A percentile compares a stretch with the other conserved stretches of the same genome.
phyloP scores from a whole-genome alignment of 2,329 filamentous ascomycete species.

The Fusarium continuum region DNA sequence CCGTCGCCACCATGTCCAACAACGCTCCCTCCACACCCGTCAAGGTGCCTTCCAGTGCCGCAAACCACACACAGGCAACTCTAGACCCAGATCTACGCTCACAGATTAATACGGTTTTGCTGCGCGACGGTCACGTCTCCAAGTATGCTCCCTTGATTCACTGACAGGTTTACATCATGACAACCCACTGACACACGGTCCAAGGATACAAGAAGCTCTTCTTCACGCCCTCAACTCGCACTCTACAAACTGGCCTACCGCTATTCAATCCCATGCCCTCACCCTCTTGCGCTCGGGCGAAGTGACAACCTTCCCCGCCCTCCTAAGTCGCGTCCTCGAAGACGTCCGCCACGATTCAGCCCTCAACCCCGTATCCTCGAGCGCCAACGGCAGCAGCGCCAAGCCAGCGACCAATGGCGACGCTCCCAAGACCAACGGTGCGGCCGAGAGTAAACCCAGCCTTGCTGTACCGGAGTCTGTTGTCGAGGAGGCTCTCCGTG shows the following conservation, averaged over 20 bases:
- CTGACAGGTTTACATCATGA: not conserved
- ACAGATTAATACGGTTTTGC: constrained; percentile 67
- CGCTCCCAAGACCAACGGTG: constrained; percentile 42
- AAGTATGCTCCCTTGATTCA: constrained; percentile 55
- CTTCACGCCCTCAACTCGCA: constrained; percentile 69
- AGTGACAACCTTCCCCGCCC: constrained; percentile 67
- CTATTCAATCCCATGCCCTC: constrained; percentile 67
- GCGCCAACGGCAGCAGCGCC: constrained; percentile 43
- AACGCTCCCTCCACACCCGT: constrained; percentile 63
- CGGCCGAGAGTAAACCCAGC: constrained; percentile 43
- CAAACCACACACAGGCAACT: constrained; percentile 67
- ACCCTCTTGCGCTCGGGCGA: constrained; percentile 68
- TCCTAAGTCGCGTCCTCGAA: constrained; percentile 68
- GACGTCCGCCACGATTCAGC: constrained; percentile 64
- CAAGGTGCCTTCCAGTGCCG: constrained; percentile 68
- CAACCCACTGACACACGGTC: constrained; percentile 4
- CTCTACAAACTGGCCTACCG: constrained; percentile 69
- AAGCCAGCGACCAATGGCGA: constrained; percentile 49
- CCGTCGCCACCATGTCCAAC: constrained; percentile 52
- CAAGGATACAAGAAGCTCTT: constrained; percentile 69
- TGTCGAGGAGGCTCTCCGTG: constrained; percentile 69
- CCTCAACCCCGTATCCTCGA: constrained; percentile 40
- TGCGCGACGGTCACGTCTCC: constrained; percentile 66
- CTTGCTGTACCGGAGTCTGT: constrained; percentile 68
- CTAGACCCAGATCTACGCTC: constrained; percentile 70